Percentiles rank a stretch among this genome's conserved stretches.
Conservation (phyloP, 331 rosid genomes). For the Pyrus hybrid region DNA sequence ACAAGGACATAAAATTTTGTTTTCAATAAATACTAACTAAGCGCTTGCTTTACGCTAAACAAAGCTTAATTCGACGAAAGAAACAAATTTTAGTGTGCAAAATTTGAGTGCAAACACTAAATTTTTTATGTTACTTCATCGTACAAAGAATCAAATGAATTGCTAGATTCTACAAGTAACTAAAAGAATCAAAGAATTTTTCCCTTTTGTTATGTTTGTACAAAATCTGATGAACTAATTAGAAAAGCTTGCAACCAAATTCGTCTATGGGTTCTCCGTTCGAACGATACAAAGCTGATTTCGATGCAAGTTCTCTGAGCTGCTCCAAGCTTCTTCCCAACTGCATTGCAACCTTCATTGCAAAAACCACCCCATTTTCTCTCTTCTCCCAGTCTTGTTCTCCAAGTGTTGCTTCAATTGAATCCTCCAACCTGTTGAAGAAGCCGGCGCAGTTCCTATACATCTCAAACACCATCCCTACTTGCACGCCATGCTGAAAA, state of each 20-base stretch:
- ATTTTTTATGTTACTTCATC: not conserved
- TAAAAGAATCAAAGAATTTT: not conserved
- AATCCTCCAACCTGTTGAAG: slow-evolving; percentile 35
- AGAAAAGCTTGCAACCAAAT: slow-evolving; percentile 70
- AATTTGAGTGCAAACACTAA: not conserved
- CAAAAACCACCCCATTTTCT: slow-evolving; percentile 51
- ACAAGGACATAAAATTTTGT: not conserved
- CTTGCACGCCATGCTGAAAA: slow-evolving; percentile 68
- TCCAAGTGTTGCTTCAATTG: slow-evolving; percentile 31
- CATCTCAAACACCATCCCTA: slow-evolving; percentile 81
- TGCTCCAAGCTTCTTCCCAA: slow-evolving; percentile 66
- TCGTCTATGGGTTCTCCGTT: slow-evolving; percentile 42
- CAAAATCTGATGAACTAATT: not conserved
- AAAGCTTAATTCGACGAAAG: not conserved
- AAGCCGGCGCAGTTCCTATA: slow-evolving; percentile 55
- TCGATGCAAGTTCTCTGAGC: slow-evolving; percentile 42
- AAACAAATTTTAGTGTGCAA: not conserved
- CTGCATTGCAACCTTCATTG: slow-evolving; percentile 50
- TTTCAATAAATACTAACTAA: not conserved
- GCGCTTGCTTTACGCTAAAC: not conserved
- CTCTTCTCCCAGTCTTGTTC: slow-evolving; percentile 43
- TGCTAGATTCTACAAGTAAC: not conserved
- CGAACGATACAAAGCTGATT: slow-evolving; percentile 34
- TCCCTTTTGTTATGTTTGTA: not conserved
- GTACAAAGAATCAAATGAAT: not conserved